Percentiles rank a stretch among this genome's conserved stretches.
Evolutionary conservation across 805 yeast genomes (phyloP).

Genomic region (Metschnikowia borealis): DNA sequence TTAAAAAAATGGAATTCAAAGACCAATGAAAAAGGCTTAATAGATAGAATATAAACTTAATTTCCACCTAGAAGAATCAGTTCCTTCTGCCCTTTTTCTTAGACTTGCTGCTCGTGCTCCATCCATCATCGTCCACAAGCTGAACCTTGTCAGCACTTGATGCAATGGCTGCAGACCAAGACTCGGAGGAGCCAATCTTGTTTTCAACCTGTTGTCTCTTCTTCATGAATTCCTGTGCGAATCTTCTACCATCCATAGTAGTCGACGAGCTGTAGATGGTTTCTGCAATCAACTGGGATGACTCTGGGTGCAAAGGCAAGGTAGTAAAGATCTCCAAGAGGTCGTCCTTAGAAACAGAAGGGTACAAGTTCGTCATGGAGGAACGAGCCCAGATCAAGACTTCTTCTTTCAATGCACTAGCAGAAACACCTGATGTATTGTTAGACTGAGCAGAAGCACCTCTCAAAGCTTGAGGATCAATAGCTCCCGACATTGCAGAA

Average conservation of each 20-base stretch:
- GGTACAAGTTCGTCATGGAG: slow-evolving; percentile 61
- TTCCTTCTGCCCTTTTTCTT: slow-evolving; percentile 36
- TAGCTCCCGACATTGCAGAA: slow-evolving; percentile 21
- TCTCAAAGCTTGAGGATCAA: slow-evolving; percentile 35
- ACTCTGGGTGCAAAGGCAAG: slow-evolving; percentile 70
- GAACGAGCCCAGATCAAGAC: slow-evolving; percentile 70
- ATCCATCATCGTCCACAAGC: slow-evolving; percentile 43
- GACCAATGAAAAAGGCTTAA: neutral
- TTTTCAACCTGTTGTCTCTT: slow-evolving; percentile 72
- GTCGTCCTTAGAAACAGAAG: slow-evolving; percentile 73
- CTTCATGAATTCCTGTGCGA: slow-evolving; percentile 84
- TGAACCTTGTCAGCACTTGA: slow-evolving; percentile 36
- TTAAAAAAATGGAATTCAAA: slow-evolving; percentile 5
- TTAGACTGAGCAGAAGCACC: slow-evolving; percentile 34
- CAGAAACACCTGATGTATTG: slow-evolving; percentile 18
- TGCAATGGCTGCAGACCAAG: slow-evolving; percentile 72
- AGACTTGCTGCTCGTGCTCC: slow-evolving; percentile 40
- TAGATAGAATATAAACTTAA: neutral
- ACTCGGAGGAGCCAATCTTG: slow-evolving; percentile 38
- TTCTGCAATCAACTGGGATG: slow-evolving; percentile 84
- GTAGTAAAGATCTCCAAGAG: slow-evolving; percentile 75
- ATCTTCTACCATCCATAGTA: slow-evolving; percentile 90
- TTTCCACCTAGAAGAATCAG: neutral
- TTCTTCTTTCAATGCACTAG: slow-evolving; percentile 43
- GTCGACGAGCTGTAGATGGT: slow-evolving; percentile 85